Conservation (phyloP, 176 grass and related monocot species). For the Zizania latifolia region DNA sequence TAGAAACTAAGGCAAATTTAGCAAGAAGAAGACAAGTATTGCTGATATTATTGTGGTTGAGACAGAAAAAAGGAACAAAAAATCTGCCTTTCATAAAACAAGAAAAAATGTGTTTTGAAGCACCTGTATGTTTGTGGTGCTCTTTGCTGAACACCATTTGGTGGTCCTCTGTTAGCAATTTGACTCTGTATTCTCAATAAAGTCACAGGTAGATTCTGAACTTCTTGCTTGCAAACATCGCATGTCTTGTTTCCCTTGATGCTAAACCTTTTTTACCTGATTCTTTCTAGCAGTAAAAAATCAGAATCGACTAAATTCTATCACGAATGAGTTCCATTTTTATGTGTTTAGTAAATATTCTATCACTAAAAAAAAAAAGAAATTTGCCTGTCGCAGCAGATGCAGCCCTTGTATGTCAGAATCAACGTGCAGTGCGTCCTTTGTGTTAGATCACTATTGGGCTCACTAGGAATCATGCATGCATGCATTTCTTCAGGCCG, state of each 20-base stretch:
- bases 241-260: conserved; percentile 94
- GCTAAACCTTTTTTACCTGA: conserved; percentile 99
- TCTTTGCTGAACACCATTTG: conserved; percentile 47
- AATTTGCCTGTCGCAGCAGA: too few species aligned
- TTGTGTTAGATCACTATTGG: too few species aligned
- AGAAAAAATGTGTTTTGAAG: not conserved
- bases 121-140: conserved; percentile 50
- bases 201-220: conserved; percentile 73
- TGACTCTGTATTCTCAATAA: conserved; percentile 73
- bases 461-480: too few species aligned
- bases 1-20: conserved; percentile 3
- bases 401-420: too few species aligned
- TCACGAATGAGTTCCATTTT: too few species aligned
- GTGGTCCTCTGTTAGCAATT: conserved; percentile 29
- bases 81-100: not conserved
- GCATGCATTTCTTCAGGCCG: too few species aligned
- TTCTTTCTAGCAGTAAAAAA: too few species aligned
- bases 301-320: too few species aligned
- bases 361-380: too few species aligned
- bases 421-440: too few species aligned
- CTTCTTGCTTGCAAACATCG: conserved; percentile 75
- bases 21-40: not conserved
- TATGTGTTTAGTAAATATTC: too few species aligned
- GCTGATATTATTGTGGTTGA: not conserved
- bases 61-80: not conserved